phyloP scores from a whole-genome alignment of 1,139 yeast species.

The Suhomyces taliae region DNA sequence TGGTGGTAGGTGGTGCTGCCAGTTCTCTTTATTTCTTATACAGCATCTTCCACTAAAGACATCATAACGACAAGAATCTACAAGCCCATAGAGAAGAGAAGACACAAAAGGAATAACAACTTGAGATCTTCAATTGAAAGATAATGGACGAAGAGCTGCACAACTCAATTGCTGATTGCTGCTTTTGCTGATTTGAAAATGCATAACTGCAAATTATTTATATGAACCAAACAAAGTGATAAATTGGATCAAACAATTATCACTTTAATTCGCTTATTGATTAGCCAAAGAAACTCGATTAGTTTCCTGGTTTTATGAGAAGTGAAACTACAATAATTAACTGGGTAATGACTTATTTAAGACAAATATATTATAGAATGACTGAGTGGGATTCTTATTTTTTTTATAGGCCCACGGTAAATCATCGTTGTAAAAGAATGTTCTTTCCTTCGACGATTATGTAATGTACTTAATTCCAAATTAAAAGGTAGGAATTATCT shows the following conservation, averaged over 20 bases:
- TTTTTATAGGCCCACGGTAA: not conserved
- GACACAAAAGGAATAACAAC: too few relatives aligned
- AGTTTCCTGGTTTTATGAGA: too few relatives aligned
- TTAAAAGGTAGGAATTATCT: not conserved
- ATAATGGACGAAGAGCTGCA: too few relatives aligned
- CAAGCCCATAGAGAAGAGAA: not conserved
- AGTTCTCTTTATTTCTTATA: constrained; percentile 31
- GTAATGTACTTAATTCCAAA: not conserved
- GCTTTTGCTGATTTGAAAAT: too few relatives aligned
- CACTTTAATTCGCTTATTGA: too few relatives aligned
- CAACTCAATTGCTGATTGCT: too few relatives aligned
- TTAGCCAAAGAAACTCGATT: too few relatives aligned
- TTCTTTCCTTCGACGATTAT: not conserved
- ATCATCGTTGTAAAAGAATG: not conserved
- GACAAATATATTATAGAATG: constrained; percentile 8
- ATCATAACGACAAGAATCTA: not conserved
- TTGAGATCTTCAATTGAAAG: too few relatives aligned
- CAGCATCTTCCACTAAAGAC: constrained; percentile 5
- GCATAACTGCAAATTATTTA: too few relatives aligned
- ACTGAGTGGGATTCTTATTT: not conserved
- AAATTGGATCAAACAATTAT: too few relatives aligned
- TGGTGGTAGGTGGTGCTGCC: constrained; percentile 32
- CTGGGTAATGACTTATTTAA: constrained; percentile 4
- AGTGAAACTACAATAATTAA: not conserved
- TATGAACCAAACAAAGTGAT: too few relatives aligned